phyloP scores from a whole-genome alignment of 495 filamentous ascomycete species.

The Podospora fimiseda region DNA sequence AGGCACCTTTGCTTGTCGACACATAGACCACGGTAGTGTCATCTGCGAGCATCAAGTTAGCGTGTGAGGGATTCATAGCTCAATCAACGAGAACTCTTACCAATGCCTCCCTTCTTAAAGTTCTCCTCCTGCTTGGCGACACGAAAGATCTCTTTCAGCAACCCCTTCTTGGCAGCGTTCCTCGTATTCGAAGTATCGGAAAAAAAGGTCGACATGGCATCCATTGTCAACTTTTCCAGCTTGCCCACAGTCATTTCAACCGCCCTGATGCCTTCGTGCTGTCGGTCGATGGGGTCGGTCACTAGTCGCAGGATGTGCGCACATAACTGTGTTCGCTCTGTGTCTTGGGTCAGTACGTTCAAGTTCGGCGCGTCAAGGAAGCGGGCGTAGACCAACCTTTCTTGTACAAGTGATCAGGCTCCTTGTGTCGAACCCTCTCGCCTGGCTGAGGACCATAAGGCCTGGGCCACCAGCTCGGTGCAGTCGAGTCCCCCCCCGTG shows the following conservation, averaged over 20 bases:
- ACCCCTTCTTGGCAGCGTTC: constrained; percentile 38
- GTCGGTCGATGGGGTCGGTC: constrained; percentile 36
- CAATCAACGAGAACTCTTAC: constrained; percentile 33
- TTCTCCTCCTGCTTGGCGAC: constrained; percentile 59
- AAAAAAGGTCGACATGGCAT: constrained; percentile 41
- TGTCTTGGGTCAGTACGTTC: constrained; percentile 3
- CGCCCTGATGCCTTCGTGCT: constrained; percentile 33
- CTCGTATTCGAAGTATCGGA: constrained; percentile 34
- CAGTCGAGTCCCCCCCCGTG: constrained; percentile 57
- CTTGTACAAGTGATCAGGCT: constrained; percentile 80
- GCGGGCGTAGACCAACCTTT: constrained; percentile 43
- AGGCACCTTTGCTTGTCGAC: constrained; percentile 29
- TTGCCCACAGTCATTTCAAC: constrained; percentile 36
- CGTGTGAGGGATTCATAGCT: not conserved
- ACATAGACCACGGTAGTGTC: constrained; percentile 35
- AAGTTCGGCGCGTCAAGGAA: not conserved
- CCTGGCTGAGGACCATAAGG: constrained; percentile 37
- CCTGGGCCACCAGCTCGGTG: constrained; percentile 79
- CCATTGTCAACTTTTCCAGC: constrained; percentile 41
- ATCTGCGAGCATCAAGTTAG: constrained; percentile 25
- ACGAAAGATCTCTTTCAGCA: constrained; percentile 60
- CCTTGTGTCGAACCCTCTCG: constrained; percentile 55
- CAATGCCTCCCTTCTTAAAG: constrained; percentile 53
- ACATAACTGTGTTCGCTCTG: constrained; percentile 57
- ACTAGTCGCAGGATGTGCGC: constrained; percentile 57